Conservation (phyloP, 2,329 filamentous ascomycete genomes). For the Colletotrichum sp. region DNA sequence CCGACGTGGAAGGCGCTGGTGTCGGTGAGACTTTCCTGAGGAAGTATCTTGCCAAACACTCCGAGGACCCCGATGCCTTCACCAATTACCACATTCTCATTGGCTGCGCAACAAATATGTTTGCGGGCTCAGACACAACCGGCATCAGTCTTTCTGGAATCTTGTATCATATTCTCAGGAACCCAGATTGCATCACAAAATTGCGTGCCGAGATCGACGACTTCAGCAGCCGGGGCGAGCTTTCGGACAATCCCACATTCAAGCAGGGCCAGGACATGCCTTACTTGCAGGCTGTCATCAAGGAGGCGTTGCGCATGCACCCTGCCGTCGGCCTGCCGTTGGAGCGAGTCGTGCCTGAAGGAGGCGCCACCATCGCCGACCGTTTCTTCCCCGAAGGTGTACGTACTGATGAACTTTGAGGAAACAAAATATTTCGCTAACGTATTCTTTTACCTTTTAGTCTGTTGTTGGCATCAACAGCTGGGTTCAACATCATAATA, state of each 20-base stretch:
- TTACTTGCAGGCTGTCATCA: conserved; percentile 59
- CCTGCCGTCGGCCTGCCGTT: conserved; percentile 53
- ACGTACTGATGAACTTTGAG: neutral
- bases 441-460: neutral
- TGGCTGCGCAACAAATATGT: conserved; percentile 36
- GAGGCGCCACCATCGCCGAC: conserved; percentile 44
- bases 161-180: conserved; percentile 47
- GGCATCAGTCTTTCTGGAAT: conserved; percentile 50
- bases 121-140: conserved; percentile 50
- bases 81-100: conserved; percentile 37
- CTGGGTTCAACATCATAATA: conserved; percentile 39
- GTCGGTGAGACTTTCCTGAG: conserved; percentile 41
- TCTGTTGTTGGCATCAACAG: conserved; percentile 39
- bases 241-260: conserved; percentile 30
- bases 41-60: conserved; percentile 44
- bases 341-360: conserved; percentile 51
- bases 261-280: conserved; percentile 46
- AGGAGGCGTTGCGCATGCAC: conserved; percentile 57
- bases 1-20: conserved; percentile 18
- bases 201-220: conserved; percentile 28
- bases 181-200: conserved; percentile 24
- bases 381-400: conserved; percentile 33
- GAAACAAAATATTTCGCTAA: neutral
- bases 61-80: conserved; percentile 45
- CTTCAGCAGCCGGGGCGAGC: conserved; percentile 2